Evolutionary conservation across 129 eudicot genomes (phyloP).

Genomic region (Oenanthe sinensis): DNA sequence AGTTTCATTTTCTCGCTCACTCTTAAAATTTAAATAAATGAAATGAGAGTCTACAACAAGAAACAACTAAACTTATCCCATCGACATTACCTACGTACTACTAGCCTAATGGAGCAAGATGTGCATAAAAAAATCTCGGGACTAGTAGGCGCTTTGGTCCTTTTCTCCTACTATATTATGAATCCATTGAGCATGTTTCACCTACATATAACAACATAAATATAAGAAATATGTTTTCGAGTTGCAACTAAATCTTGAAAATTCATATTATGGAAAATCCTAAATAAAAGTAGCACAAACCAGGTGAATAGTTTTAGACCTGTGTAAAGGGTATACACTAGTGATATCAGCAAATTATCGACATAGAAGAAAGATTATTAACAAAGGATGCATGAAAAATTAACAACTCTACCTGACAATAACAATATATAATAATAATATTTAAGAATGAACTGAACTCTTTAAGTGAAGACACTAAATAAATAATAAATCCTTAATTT

Average conservation of each 20-base stretch:
- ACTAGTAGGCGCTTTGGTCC: slow-evolving; percentile 54
- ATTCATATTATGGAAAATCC: neutral
- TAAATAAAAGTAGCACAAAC: slow-evolving; percentile 20
- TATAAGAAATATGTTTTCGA: neutral
- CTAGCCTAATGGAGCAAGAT: slow-evolving; percentile 90
- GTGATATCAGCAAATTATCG: slow-evolving; percentile 35
- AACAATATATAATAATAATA: too few relatives aligned
- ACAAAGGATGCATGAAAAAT: neutral
- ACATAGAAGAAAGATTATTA: slow-evolving; percentile 4
- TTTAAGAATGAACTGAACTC: too few relatives aligned
- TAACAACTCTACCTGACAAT: too few relatives aligned
- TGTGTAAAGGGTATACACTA: slow-evolving; percentile 68
- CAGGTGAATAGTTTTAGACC: slow-evolving; percentile 73
- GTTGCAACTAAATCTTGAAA: neutral
- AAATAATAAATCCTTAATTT: too few relatives aligned
- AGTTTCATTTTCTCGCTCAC: neutral
- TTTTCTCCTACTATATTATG: slow-evolving; percentile 93
- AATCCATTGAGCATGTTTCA: slow-evolving; percentile 95
- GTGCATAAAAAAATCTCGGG: slow-evolving; percentile 67
- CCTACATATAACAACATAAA: slow-evolving; percentile 28
- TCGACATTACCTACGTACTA: slow-evolving; percentile 61
- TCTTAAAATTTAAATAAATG: neutral
- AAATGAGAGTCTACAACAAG: neutral
- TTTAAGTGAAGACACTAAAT: too few relatives aligned
- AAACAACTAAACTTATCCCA: neutral